phyloP scores from a whole-genome alignment of 306 rosid genomes.

The Prinsepia uniflora region DNA sequence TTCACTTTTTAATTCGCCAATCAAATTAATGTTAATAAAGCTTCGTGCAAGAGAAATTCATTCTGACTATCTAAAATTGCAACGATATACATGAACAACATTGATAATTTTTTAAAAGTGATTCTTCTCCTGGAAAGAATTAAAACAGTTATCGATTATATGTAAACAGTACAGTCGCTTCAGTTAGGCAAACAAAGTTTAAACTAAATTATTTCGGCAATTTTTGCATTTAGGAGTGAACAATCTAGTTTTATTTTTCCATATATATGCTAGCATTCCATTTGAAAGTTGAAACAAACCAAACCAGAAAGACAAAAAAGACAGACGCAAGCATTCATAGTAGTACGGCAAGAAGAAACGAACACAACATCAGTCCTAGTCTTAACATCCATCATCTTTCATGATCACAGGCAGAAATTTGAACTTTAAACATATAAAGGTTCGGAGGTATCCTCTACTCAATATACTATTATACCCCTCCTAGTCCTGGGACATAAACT shows the following conservation, averaged over 20 bases:
- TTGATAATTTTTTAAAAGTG: too few species aligned
- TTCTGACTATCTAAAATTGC: too few species aligned
- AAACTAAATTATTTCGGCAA: too few species aligned
- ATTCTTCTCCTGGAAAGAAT: too few species aligned
- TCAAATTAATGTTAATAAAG: too few species aligned
- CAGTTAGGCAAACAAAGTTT: too few species aligned
- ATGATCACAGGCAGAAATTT: neutral
- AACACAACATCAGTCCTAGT: neutral
- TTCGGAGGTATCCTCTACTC: conserved; percentile 4
- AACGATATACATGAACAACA: too few species aligned
- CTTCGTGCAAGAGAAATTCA: too few species aligned
- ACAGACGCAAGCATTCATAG: neutral
- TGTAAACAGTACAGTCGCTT: too few species aligned
- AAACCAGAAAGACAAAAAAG: neutral
- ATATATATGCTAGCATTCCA: neutral
- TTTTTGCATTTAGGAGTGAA: neutral
- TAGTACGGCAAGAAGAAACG: neutral
- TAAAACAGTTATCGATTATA: too few species aligned
- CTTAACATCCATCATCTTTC: conserved; percentile 2
- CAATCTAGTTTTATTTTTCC: neutral
- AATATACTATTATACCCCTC: conserved; percentile 1
- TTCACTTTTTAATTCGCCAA: too few species aligned
- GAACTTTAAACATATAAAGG: conserved; percentile 7
- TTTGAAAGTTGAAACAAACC: neutral
- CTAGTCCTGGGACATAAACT: neutral